Base-by-base conservation (phyloP, 192 early-diverging fungal genomes). In the Kickxella alabastrina region DNA sequence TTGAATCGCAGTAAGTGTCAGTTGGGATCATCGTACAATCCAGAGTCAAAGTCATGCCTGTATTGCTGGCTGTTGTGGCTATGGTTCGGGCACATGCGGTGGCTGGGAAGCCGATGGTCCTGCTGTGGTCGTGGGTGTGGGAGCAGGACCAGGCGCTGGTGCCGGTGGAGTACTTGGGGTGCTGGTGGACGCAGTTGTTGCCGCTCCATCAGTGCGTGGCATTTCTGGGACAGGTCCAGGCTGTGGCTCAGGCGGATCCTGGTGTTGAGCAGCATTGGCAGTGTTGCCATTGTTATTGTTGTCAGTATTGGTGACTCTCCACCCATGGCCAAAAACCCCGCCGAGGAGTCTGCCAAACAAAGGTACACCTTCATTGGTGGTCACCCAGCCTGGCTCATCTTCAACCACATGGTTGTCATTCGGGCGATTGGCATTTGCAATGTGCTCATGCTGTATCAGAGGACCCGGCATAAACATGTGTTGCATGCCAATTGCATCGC, bases 241-340 rank as follows among this genome's bases (percentile, higher is more conserved):
- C 57, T 65, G 62, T 2, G 69, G 69, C 18, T 43, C 40, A n/a
- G 61, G 62, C 13, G 69, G 69, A 7, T 29, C 44, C n/a, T n/a
- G n/a, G n/a, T n/a, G n/a, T n/a, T n/a, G n/a, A n/a, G n/a, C n/a
- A n/a, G n/a, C n/a, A n/a, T n/a, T n/a, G n/a, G n/a, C n/a, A n/a
- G n/a, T n/a, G n/a, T n/a, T n/a, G n/a, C 31, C 31, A 32, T 32
- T 32, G 31, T 12, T 12, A 12, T 15, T 29, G 19, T 17, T 32
- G 22, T 12, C 31, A 18, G 15, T 45, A n/a, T 48, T 48, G n/a
- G 45, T 48, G 17, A 34, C 15, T 27, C 29, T 18, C 45, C 45
- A 48, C 19, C 45, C 31, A 32, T 48, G 28, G 45, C 45, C 43
- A 14, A 44, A 44, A 3, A 44, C 1, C 25, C 24, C 25, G 15